These are phyloP conservation scores for Trypanosoma brucei DNA, from an alignment of 208 protist species.

Conservation along the genomic window DNA sequence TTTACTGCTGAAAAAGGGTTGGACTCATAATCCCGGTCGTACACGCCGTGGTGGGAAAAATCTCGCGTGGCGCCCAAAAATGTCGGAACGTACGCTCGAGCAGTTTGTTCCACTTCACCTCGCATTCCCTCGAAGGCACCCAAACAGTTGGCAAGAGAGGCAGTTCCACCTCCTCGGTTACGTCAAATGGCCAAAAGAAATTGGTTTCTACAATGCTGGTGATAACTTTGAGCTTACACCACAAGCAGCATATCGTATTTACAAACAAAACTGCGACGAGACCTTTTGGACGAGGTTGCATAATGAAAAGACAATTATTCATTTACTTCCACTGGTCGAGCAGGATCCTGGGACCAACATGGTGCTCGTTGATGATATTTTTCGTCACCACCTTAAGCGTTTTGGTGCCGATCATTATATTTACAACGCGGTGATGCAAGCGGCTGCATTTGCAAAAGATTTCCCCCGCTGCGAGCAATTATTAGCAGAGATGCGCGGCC, in stretches of 20 bases:
- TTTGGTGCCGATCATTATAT: slow-evolving; percentile 90
- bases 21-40: slow-evolving; percentile 79
- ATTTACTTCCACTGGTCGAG: slow-evolving; percentile 78
- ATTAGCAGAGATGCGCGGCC: slow-evolving; percentile 60
- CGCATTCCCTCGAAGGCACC: slow-evolving; percentile 74
- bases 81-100: slow-evolving; percentile 52
- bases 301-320: slow-evolving; percentile 78
- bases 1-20: slow-evolving; percentile 78
- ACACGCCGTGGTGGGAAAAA: slow-evolving; percentile 86
- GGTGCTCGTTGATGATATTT: slow-evolving; percentile 66
- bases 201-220: slow-evolving; percentile 89
- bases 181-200: slow-evolving; percentile 86
- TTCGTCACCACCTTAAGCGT: slow-evolving; percentile 79
- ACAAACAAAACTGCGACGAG: slow-evolving; percentile 56
- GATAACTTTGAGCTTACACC: slow-evolving; percentile 90
- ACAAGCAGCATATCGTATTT: slow-evolving; percentile 73
- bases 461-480: slow-evolving; percentile 58
- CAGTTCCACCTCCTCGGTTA: slow-evolving; percentile 83
- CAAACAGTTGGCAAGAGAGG: slow-evolving; percentile 81
- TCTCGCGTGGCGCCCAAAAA: slow-evolving; percentile 84
- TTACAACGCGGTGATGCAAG: slow-evolving; percentile 91
- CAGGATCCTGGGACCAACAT: slow-evolving; percentile 61
- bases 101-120: slow-evolving; percentile 82
- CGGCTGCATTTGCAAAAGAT: slow-evolving; percentile 76
- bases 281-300: slow-evolving; percentile 74